Percentiles rank a stretch among this genome's conserved stretches.
phyloP scores from a whole-genome alignment of 352 stramenopile genomes.

The Globisporangium perplexum region DNA sequence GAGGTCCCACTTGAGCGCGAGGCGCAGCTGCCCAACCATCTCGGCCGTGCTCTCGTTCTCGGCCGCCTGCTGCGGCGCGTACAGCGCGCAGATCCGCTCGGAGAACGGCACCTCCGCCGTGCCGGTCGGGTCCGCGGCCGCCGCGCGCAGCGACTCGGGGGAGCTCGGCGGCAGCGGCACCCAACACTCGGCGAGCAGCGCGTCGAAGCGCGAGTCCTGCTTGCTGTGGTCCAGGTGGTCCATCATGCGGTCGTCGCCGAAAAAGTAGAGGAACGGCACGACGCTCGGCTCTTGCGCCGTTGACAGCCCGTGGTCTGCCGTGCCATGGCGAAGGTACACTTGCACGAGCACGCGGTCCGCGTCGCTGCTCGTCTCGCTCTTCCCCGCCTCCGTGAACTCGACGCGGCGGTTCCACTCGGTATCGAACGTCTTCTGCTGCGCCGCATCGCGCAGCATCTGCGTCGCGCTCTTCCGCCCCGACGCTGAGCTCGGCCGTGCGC shows the following conservation, averaged over 20 bases:
- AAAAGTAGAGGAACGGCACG: constrained; percentile 86
- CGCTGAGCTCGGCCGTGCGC: not conserved
- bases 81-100: constrained; percentile 65
- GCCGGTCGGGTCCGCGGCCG: constrained; percentile 14
- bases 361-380: constrained; percentile 12
- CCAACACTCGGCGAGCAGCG: constrained; percentile 74
- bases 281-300: constrained; percentile 78
- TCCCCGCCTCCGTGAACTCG: constrained; percentile 60
- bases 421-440: constrained; percentile 32
- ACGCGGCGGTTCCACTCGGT: constrained; percentile 82
- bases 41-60: constrained; percentile 20
- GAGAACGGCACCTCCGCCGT: constrained; percentile 37
- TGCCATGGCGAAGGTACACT: constrained; percentile 69
- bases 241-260: constrained; percentile 83
- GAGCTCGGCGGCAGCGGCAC: constrained; percentile 51
- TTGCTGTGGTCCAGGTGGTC: constrained; percentile 84
- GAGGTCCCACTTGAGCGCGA: constrained; percentile 79
- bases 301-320: constrained; percentile 70
- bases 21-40: constrained; percentile 70
- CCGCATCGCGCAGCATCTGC: constrained; percentile 4
- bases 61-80: constrained; percentile 25
- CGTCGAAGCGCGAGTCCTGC: constrained; percentile 74
- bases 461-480: constrained; percentile 2
- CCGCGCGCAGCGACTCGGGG: constrained; percentile 9
- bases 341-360: constrained; percentile 52